A percentile compares a stretch with the other conserved stretches of the same genome.
Evolutionary conservation across 257 asterid genomes (phyloP).

Genomic region (Penstemon eatonii): DNA sequence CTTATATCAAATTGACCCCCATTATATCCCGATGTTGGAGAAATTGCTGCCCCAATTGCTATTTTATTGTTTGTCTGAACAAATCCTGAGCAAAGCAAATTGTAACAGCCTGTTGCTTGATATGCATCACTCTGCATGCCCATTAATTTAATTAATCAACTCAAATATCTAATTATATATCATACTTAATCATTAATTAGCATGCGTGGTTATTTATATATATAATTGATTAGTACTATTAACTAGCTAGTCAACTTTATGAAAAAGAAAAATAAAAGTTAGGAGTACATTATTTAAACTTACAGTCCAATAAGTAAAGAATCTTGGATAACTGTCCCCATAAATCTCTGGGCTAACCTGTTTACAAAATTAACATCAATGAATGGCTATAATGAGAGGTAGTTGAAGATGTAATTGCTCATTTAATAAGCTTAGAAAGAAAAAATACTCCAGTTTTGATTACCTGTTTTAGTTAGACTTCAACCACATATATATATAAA

Average conservation of each 20-base stretch:
- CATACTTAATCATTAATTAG: slow-evolving; percentile 15
- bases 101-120: slow-evolving; percentile 91
- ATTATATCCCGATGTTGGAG: slow-evolving; percentile 72
- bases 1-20: slow-evolving; percentile 91
- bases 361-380: slow-evolving; percentile 23
- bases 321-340: slow-evolving; percentile 83
- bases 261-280: neutral
- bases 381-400: slow-evolving; percentile 30
- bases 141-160: slow-evolving; percentile 22
- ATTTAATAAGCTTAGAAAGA: slow-evolving; percentile 28
- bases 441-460: neutral
- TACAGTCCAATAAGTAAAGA: slow-evolving; percentile 96
- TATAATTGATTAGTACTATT: too few relatives aligned
- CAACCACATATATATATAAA: too few relatives aligned
- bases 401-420: slow-evolving; percentile 43
- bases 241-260: too few relatives aligned
- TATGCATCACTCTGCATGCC: slow-evolving; percentile 79
- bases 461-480: neutral
- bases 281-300: slow-evolving; percentile 30
- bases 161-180: slow-evolving; percentile 13
- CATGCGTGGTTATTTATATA: slow-evolving; percentile 24
- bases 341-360: slow-evolving; percentile 95
- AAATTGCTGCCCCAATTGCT: slow-evolving; percentile 93
- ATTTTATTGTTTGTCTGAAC: slow-evolving; percentile 77
- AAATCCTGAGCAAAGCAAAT: slow-evolving; percentile 89